phyloP scores from a whole-genome alignment of 73 alveolate species.

The Uronychia binucleata region DNA sequence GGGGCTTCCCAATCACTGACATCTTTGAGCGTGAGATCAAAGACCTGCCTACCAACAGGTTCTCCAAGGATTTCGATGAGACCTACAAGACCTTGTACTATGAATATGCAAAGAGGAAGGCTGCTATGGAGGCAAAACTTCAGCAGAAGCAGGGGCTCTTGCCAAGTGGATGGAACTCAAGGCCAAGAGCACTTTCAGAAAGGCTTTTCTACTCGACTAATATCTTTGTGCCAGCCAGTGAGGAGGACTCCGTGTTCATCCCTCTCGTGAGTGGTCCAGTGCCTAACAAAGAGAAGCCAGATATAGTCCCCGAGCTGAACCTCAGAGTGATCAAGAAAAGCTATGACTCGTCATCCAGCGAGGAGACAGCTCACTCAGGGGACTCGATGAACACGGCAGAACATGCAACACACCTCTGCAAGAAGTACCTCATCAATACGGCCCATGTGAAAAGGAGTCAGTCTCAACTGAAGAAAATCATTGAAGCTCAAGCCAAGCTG shows the following conservation, averaged over 20 bases:
- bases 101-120: background rate
- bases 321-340: background rate
- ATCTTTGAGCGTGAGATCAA: constrained; percentile 33
- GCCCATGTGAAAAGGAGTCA: background rate
- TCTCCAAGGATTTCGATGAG: constrained; percentile 39
- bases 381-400: background rate
- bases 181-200: background rate
- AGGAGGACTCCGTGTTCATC: background rate
- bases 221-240: background rate
- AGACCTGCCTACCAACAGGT: constrained; percentile 36
- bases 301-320: background rate
- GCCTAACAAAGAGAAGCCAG: background rate
- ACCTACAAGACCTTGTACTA: constrained; percentile 24
- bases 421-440: background rate
- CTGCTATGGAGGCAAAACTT: background rate
- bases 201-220: background rate
- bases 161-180: background rate
- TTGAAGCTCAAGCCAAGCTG: background rate
- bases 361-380: background rate
- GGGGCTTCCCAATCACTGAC: constrained; percentile 40
- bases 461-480: background rate
- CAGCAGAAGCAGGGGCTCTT: background rate
- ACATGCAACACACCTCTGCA: background rate
- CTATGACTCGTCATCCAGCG: background rate
- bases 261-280: background rate